Evolutionary conservation across 2,329 filamentous ascomycete genomes (phyloP).

Genomic region (Aspergillus ochraceus): DNA sequence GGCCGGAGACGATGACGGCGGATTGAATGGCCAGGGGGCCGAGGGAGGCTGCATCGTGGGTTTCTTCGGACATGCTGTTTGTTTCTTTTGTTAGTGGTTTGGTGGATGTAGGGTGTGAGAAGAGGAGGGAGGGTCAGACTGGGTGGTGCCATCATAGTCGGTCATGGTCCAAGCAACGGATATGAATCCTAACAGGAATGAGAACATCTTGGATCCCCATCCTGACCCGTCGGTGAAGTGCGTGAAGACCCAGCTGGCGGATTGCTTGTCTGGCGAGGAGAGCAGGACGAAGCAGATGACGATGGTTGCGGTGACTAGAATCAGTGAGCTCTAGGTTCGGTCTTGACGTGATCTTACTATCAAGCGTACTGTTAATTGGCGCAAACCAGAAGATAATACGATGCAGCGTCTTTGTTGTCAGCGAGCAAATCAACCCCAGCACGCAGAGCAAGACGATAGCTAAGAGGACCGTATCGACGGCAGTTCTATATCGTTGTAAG

Average conservation of each 20-base stretch:
- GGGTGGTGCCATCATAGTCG: constrained; percentile 66
- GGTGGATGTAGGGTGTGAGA: background rate
- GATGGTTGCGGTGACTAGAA: constrained; percentile 57
- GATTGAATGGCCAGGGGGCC: constrained; percentile 61
- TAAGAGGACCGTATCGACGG: constrained; percentile 59
- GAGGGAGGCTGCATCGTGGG: constrained; percentile 61
- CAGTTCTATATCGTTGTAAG: constrained; percentile 43
- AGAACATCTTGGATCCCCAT: constrained; percentile 62
- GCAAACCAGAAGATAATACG: constrained; percentile 65
- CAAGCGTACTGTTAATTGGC: constrained; percentile 60
- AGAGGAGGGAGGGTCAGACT: constrained; percentile 43
- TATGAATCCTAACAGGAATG: constrained; percentile 59
- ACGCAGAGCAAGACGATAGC: constrained; percentile 56
- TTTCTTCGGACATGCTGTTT: constrained; percentile 65
- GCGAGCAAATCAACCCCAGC: constrained; percentile 62
- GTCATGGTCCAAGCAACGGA: constrained; percentile 60
- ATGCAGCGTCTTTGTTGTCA: constrained; percentile 61
- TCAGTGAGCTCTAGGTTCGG: background rate
- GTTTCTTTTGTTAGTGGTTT: background rate
- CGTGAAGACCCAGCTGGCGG: constrained; percentile 61
- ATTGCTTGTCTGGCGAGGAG: constrained; percentile 58
- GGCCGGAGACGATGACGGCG: constrained; percentile 60
- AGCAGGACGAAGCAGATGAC: constrained; percentile 61
- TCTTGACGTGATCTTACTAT: background rate
- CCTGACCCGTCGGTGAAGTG: constrained; percentile 63